These are phyloP conservation scores for Sarocladiaceae sp. DNA, from an alignment of 2,329 filamentous ascomycete genomes.

Conservation along the genomic window DNA sequence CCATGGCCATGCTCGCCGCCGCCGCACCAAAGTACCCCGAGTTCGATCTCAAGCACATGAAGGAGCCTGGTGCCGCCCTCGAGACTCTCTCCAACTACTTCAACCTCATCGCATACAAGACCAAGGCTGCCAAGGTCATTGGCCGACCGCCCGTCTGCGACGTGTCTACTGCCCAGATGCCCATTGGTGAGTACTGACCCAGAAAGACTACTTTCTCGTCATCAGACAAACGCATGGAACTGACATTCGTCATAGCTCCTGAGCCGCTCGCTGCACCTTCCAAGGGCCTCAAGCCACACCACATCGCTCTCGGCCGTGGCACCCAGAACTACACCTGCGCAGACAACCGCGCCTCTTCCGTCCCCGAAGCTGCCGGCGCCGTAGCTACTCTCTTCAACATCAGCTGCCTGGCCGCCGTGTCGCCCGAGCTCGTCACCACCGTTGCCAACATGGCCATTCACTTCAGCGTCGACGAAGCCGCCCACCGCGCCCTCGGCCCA, in stretches of 20 bases:
- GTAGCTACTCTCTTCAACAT: slow-evolving; percentile 84
- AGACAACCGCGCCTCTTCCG: slow-evolving; percentile 51
- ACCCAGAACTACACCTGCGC: slow-evolving; percentile 93
- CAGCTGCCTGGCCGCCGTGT: slow-evolving; percentile 69
- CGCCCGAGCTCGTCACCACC: slow-evolving; percentile 60
- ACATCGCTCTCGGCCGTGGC: slow-evolving; percentile 82
- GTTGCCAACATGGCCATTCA: slow-evolving; percentile 66
- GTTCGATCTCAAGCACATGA: slow-evolving; percentile 30
- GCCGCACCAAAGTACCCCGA: slow-evolving; percentile 39
- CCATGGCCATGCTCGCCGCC: slow-evolving; percentile 40
- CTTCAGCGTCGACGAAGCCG: slow-evolving; percentile 49
- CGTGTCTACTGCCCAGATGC: slow-evolving; percentile 47
- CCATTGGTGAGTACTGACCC: slow-evolving; percentile 35
- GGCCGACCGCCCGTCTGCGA: slow-evolving; percentile 45
- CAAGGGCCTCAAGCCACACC: slow-evolving; percentile 59
- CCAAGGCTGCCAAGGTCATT: slow-evolving; percentile 41
- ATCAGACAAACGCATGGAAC: neutral
- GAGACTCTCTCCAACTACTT: slow-evolving; percentile 56
- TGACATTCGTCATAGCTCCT: slow-evolving; percentile 36
- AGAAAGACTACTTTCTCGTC: neutral
- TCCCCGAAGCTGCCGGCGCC: slow-evolving; percentile 66
- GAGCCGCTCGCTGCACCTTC: slow-evolving; percentile 57
- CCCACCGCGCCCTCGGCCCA: slow-evolving; percentile 40
- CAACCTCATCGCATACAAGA: slow-evolving; percentile 52
- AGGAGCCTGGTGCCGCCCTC: slow-evolving; percentile 33